phyloP scores from a whole-genome alignment of 495 filamentous ascomycete species.

The Podospora didyma region DNA sequence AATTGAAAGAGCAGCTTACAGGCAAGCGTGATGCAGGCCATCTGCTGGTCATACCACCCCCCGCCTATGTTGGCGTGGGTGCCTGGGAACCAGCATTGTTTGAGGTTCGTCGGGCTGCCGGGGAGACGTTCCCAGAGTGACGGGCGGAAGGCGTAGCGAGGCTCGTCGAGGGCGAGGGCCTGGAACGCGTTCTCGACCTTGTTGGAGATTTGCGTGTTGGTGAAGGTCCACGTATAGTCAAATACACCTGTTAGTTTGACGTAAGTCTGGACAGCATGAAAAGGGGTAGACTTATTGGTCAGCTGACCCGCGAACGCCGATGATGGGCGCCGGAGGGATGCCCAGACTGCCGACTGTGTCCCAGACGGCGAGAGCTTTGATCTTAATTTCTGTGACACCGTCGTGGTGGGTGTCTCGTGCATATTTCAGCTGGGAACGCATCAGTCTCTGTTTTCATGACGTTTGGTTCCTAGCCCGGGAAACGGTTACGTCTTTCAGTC shows the following conservation, averaged over 20 bases:
- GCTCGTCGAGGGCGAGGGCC: slow-evolving; percentile 66
- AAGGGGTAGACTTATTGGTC: slow-evolving; percentile 23
- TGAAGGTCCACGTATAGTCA: slow-evolving; percentile 40
- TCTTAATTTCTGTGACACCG: slow-evolving; percentile 26
- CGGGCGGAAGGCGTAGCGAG: slow-evolving; percentile 59
- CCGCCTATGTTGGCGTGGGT: slow-evolving; percentile 63
- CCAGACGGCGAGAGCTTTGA: slow-evolving; percentile 37
- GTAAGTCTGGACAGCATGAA: neutral
- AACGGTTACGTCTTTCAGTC: slow-evolving; percentile 16
- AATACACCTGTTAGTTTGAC: slow-evolving; percentile 17
- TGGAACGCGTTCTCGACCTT: slow-evolving; percentile 66
- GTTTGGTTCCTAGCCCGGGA: neutral
- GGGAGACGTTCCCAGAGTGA: slow-evolving; percentile 51
- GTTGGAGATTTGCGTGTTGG: slow-evolving; percentile 53
- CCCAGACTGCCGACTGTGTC: slow-evolving; percentile 37
- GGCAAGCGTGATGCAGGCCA: slow-evolving; percentile 28
- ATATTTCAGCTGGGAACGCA: slow-evolving; percentile 12
- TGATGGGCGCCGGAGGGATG: slow-evolving; percentile 29
- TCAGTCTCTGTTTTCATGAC: neutral
- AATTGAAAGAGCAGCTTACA: slow-evolving; percentile 14
- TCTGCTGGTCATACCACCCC: slow-evolving; percentile 32
- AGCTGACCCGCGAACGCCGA: slow-evolving; percentile 30
- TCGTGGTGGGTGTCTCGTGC: slow-evolving; percentile 25
- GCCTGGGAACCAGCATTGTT: slow-evolving; percentile 70
- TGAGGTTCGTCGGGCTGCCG: slow-evolving; percentile 38